Conservation (phyloP, 1,284 basidiomycete species). For the Ustilago curta region DNA sequence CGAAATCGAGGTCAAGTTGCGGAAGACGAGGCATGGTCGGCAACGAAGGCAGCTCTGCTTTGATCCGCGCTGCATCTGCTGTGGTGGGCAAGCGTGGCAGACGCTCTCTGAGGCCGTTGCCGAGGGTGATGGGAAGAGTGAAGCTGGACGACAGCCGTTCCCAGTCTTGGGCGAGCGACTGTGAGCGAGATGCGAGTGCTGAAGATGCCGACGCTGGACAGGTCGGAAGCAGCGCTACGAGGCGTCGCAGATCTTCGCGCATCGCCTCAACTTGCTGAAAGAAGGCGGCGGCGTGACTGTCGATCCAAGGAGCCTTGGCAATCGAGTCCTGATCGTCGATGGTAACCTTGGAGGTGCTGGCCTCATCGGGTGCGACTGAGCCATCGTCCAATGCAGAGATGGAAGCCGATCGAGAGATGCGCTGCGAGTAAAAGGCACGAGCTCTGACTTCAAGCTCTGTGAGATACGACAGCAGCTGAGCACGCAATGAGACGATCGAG, state of each 20-base stretch:
- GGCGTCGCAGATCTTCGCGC: slow-evolving; percentile 48
- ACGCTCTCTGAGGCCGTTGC: slow-evolving; percentile 36
- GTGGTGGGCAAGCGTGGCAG: slow-evolving; percentile 44
- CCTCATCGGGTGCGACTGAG: neutral
- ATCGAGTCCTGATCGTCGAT: neutral
- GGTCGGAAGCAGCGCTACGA: slow-evolving; percentile 47
- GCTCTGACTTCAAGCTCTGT: slow-evolving; percentile 53
- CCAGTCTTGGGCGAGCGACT: slow-evolving; percentile 51
- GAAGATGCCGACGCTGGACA: slow-evolving; percentile 42
- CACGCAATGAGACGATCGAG: slow-evolving; percentile 51
- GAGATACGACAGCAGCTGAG: slow-evolving; percentile 51
- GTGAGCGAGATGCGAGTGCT: slow-evolving; percentile 49
- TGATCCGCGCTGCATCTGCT: slow-evolving; percentile 30
- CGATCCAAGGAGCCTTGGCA: slow-evolving; percentile 6
- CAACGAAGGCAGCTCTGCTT: slow-evolving; percentile 35
- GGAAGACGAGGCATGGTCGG: slow-evolving; percentile 42
- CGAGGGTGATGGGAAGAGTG: slow-evolving; percentile 37
- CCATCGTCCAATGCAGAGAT: neutral
- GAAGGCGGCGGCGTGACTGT: slow-evolving; percentile 41
- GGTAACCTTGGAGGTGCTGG: neutral
- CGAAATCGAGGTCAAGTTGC: slow-evolving; percentile 45
- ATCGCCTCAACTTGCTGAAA: slow-evolving; percentile 58
- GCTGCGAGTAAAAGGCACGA: slow-evolving; percentile 36
- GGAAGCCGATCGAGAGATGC: slow-evolving; percentile 26
- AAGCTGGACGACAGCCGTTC: slow-evolving; percentile 45